A percentile compares a stretch with the other conserved stretches of the same genome.
phyloP scores from a whole-genome alignment of 805 yeast genomes.

The Ogataea kodamae region DNA sequence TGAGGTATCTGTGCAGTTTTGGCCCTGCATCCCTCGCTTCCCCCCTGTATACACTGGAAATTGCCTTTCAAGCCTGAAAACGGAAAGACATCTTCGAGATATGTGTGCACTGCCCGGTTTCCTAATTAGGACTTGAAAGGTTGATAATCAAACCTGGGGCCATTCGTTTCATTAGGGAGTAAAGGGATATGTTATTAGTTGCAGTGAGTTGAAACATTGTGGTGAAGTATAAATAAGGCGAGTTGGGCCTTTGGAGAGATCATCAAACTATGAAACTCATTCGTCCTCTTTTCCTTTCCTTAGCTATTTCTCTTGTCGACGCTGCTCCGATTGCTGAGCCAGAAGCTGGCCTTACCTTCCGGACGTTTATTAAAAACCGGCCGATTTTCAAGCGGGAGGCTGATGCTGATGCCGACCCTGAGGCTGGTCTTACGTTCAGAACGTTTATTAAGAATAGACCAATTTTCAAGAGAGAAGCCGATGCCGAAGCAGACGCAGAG shows the following conservation, averaged over 20 bases:
- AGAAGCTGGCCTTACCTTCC: conserved; percentile 14
- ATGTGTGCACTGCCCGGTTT: conserved; percentile 7
- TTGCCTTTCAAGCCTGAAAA: conserved; percentile 14
- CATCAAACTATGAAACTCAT: conserved; percentile 12
- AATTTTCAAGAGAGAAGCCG: too few species aligned
- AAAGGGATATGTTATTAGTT: conserved; percentile 12
- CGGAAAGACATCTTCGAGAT: conserved; percentile 12
- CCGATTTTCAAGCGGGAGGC: conserved; percentile 31
- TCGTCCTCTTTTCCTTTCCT: conserved; percentile 7
- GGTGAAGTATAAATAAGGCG: too few species aligned
- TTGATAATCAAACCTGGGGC: conserved; percentile 4
- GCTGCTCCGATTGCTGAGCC: conserved; percentile 22
- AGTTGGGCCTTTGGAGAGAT: too few species aligned
- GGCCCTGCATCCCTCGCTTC: not conserved
- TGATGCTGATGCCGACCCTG: conserved; percentile 19
- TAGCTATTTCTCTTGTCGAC: conserved; percentile 12
- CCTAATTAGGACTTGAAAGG: conserved; percentile 27
- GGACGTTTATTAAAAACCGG: conserved; percentile 12
- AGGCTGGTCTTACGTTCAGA: too few species aligned
- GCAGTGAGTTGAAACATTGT: conserved; percentile 16
- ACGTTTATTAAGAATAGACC: too few species aligned
- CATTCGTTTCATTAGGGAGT: not conserved
- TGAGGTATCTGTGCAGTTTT: too few species aligned
- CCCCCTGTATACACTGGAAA: not conserved
- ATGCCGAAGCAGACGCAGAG: conserved; percentile 18